Percentiles rank a stretch among this genome's conserved stretches.
phyloP scores from a whole-genome alignment of 116 monocot species.

The Papilionanthe hybrid region DNA sequence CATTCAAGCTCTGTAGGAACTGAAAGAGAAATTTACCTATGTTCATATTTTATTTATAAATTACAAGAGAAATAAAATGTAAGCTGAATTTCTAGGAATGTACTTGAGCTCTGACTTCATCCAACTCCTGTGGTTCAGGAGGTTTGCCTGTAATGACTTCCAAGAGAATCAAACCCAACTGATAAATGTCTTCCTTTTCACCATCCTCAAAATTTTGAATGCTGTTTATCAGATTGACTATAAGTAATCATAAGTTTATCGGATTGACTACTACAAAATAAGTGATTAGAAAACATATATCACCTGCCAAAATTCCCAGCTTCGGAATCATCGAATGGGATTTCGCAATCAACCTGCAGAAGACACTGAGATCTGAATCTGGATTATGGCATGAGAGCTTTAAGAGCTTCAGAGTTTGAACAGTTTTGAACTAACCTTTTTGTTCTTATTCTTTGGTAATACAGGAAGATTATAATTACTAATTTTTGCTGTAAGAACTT shows the following conservation, averaged over 20 bases:
- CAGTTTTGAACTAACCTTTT: slow-evolving; percentile 24
- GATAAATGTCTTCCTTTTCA: slow-evolving; percentile 58
- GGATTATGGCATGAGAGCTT: background rate
- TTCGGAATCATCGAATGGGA: slow-evolving; percentile 29
- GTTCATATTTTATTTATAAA: background rate
- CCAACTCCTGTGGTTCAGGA: slow-evolving; percentile 28
- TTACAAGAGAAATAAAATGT: background rate
- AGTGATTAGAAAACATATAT: background rate
- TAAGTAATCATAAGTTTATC: background rate
- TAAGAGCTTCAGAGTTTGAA: background rate
- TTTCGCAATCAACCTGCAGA: slow-evolving; percentile 37
- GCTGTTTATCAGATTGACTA: slow-evolving; percentile 15
- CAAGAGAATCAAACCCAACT: slow-evolving; percentile 59
- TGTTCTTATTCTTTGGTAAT: slow-evolving; percentile 37
- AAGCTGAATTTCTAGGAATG: background rate
- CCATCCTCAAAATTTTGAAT: slow-evolving; percentile 31
- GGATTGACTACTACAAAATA: background rate
- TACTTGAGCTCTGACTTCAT: slow-evolving; percentile 38
- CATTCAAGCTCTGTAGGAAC: slow-evolving; percentile 36
- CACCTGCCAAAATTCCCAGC: slow-evolving; percentile 38
- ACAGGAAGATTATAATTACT: slow-evolving; percentile 58
- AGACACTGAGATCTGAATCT: background rate
- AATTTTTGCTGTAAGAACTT: slow-evolving; percentile 63
- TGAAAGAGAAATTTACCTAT: slow-evolving; percentile 11
- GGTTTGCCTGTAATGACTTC: slow-evolving; percentile 62